These are phyloP conservation scores for Colletotrichum sp. DNA, from an alignment of 2,329 filamentous ascomycete species.

Conservation along the genomic window DNA sequence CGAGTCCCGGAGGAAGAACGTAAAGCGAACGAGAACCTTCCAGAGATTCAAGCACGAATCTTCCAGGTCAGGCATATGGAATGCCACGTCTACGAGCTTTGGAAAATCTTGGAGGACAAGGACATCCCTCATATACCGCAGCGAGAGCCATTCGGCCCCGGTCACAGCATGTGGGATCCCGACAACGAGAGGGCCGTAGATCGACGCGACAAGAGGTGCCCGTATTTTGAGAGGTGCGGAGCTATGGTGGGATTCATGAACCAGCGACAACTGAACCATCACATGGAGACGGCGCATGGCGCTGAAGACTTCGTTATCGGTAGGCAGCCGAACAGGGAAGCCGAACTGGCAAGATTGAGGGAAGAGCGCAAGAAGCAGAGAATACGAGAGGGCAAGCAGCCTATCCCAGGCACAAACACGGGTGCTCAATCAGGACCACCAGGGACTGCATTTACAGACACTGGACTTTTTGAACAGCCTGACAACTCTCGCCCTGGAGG, in stretches of 20 bases:
- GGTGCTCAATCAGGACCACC: not conserved
- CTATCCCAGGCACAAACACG: not conserved
- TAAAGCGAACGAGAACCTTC: not conserved
- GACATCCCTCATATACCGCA: not conserved
- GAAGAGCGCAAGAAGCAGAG: not conserved
- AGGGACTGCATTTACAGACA: not conserved
- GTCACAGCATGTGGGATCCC: constrained; percentile 19
- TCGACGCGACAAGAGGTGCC: constrained; percentile 22
- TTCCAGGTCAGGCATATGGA: constrained; percentile 21
- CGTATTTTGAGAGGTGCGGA: constrained; percentile 20
- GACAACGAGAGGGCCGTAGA: constrained; percentile 9
- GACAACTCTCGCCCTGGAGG: not conserved
- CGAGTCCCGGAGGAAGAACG: not conserved
- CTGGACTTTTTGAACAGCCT: not conserved
- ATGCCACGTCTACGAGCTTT: constrained; percentile 23
- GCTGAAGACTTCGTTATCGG: constrained; percentile 3
- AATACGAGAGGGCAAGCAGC: not conserved
- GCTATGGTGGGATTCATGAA: constrained; percentile 24
- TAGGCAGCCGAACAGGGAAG: not conserved
- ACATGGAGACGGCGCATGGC: constrained; percentile 13
- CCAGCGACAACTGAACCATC: constrained; percentile 15
- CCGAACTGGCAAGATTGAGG: not conserved
- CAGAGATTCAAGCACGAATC: not conserved
- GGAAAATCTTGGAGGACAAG: constrained; percentile 1
- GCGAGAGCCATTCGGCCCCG: constrained; percentile 10